Evolutionary conservation across 257 asterid species (phyloP), one percentile per base, ranked within the genome.

Genomic region (Mitragyna speciosa): DNA sequence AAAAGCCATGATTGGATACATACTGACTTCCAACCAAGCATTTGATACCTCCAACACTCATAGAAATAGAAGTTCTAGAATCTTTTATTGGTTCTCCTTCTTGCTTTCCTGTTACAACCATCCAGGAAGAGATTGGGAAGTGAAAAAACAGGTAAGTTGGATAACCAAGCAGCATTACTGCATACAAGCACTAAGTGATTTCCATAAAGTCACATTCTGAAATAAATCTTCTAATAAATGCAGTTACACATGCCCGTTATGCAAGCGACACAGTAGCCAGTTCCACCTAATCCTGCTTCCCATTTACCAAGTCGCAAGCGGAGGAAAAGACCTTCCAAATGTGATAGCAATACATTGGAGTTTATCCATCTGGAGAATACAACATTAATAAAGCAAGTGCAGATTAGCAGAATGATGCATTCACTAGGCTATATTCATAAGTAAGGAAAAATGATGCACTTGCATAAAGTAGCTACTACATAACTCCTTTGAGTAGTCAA

Each of bases 1-100:
- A 81, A 80, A 95, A 91, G 73, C 87, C 97, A 49, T 89, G 91
- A 84, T 95, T 95, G 80, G 98, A 95, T 71, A 95, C 79, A 11
- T 88, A 89, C 69, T 82, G 92, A 78, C 96, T 89, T 76, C 85
- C 96, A 65, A 93, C 90, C 15, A 84, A 84, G 82, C 92, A 88
- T 70, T 84, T 86, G 82, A 90, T 76, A 79, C 98, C 98, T 79
- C 91, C 91, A 78, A 90, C 85, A 76, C 89, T 87, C 41, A 89
- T 97, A 75, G 80, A 78, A 48, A 95, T 82, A 43, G 85, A 84
- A 28, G 84, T 87, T 83, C 82, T 84, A 17, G 84, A 78, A 77
- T 79, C 81, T 79, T 82, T 75, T 14, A 28, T 78, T 16, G 79
- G 47, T 31, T 77, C 80, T 72, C 83, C 92, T 47, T 51, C 45